Percentiles rank a stretch among this genome's conserved stretches.
Evolutionary conservation across 495 filamentous ascomycete genomes (phyloP).

Genomic region (Tuber calosporum): DNA sequence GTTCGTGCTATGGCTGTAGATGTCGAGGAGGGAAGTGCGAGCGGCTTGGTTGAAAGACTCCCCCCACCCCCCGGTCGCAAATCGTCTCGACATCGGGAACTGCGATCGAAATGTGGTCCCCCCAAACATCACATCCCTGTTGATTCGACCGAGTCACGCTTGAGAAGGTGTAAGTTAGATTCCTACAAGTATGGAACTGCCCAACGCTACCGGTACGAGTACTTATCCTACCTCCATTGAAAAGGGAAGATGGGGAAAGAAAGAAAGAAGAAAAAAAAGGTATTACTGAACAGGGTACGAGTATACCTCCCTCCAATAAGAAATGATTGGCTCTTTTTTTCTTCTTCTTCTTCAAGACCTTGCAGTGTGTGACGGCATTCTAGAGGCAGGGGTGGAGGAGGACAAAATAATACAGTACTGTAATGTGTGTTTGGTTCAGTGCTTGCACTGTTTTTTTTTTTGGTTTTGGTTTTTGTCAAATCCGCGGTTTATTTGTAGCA

Average conservation of each 20-base stretch:
- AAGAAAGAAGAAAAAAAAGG: neutral
- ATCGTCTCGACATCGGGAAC: slow-evolving; percentile 1
- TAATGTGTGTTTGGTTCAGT: neutral
- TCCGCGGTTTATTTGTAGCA: too few species aligned
- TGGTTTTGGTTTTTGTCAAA: too few species aligned
- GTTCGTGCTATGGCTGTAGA: neutral
- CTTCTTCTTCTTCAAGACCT: neutral
- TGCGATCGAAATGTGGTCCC: neutral
- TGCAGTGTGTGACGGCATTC: neutral
- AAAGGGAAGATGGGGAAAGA: neutral
- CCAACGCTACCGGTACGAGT: neutral
- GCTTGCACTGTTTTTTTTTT: too few species aligned
- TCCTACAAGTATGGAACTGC: neutral
- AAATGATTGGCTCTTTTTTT: neutral
- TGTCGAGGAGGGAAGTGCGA: neutral
- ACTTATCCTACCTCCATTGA: neutral
- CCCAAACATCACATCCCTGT: slow-evolving; percentile 26
- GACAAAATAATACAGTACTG: neutral
- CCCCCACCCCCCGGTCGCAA: neutral
- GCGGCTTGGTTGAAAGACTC: neutral
- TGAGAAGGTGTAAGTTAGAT: neutral
- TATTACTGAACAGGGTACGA: neutral
- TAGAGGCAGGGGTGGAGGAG: neutral
- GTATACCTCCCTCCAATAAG: neutral
- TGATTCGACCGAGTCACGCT: slow-evolving; percentile 28